Base-by-base conservation (phyloP, 2,329 filamentous ascomycete genomes). In the Sporothrix dimorphospora region DNA sequence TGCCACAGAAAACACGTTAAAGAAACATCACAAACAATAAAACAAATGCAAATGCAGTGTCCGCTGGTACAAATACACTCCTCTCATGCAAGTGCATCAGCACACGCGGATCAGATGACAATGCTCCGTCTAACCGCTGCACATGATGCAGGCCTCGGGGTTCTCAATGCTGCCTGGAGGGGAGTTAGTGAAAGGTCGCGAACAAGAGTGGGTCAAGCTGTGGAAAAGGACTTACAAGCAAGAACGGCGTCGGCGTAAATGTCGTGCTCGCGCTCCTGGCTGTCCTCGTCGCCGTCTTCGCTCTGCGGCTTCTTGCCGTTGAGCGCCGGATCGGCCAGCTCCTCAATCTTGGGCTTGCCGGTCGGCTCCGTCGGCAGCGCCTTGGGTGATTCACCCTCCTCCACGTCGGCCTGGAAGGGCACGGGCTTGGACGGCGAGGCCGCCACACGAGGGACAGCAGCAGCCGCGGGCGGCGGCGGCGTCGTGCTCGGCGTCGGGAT, bases 161-260 rank as follows among this genome's bases (percentile, higher is more conserved):
- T 98, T 98, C 80, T 98, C 94, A 81, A 99, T 98, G 84, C 94
- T 98, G 86, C 90, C 90, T 92, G 73, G 78, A 51, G 40, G 42
- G n/a, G 6, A 8, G 7, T 55, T 55, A 55, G 51, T 27, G 14
- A 24, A 21, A 6, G n/a, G 30, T 6, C 8, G 19, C 2, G 0
- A 5, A 49, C 47, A 8, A 8, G 5, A 21, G 5, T 49, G 8
- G n/a, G 14, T 11, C n/a, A 55, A 11, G 9, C 12, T 27, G 12
- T 42, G 8, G 24, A 40, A 14, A n/a, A 19, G 12, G 71, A 86
- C 90, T 90, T 85, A 91, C 96, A 99, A 78, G 91, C 89, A 80
- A 99, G 85, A 19, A 93, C 94, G 72, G 94, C 93, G 77, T 98
- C 93, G 0, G 95, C 95, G 82, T 97, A 99, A 77, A 99, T 99